Base-by-base conservation (phyloP, 768 basidiomycete species). In the Trametes villosa region DNA sequence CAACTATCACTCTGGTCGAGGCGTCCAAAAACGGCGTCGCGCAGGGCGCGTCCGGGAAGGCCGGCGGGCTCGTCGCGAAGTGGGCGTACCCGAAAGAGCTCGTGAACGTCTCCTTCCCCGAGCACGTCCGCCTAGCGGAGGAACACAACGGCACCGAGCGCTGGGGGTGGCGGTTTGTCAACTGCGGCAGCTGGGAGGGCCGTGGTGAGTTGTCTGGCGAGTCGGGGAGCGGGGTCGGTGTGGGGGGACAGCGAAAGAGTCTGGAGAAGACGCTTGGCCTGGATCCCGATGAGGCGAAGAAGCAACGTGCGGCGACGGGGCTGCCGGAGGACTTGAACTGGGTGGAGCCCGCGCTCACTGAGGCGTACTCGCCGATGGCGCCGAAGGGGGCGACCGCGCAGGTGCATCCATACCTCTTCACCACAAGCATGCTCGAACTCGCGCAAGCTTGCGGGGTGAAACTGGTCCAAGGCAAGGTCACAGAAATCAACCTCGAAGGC, bases 81-180 rank as follows among this genome's bases (percentile, higher is more conserved):
- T 88, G 94, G 93, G 94, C 92, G 50, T 88, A 88, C 67, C 87
- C 87, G 0, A 82, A 81, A 50, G 84, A 86, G 63, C 77, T 94
- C 30, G 87, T 88, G 9, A 74, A 82, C 53, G 77, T 94, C 17
- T 92, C 91, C 9, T 92, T 86, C 72, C 70, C 79, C 13, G 86
- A 95, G 68, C 94, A 95, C 71, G 81, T 86, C 63, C 80, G 79
- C 36, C 80, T 96, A 9, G 91, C 92, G 4, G 71, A 83, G 50
- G 78, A 88, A 65, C 86, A 89, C 72, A 80, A 81, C 57, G 94
- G 93, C 3, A 72, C 78, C 30, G 80, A 83, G 29, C 76, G 86
- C n/a, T 95, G 92, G 92, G 92, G 92, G 0, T 95, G 90, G 84
- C 76, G 94, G 46, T 85, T 81, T 66, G 86, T 94, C 36, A 77